Conservation (phyloP, 352 stramenopile genomes). For the Phytopythium montanum region DNA sequence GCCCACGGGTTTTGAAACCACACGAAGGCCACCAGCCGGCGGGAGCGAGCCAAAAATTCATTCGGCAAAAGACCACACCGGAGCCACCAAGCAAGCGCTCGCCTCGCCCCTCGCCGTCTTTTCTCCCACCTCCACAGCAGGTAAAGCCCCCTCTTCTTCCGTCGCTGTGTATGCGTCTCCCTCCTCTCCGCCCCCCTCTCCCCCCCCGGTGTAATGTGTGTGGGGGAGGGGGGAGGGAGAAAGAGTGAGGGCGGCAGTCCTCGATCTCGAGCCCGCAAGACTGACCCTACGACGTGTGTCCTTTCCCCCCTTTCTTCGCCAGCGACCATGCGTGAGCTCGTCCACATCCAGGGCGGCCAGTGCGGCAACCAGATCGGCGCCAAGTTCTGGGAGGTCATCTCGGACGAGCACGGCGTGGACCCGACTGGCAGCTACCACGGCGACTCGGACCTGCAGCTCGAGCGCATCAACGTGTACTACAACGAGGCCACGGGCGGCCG, state of each 20-base stretch:
- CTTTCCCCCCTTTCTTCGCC: background rate
- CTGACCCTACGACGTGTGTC: constrained; percentile 9
- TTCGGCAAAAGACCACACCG: constrained; percentile 85
- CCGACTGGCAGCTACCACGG: constrained; percentile 92
- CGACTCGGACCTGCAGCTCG: constrained; percentile 96
- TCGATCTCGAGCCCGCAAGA: constrained; percentile 4
- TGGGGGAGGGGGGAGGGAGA: background rate
- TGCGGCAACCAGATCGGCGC: constrained; percentile 99
- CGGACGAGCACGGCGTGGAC: constrained; percentile 95
- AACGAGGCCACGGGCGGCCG: constrained; percentile 97
- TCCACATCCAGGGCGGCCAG: constrained; percentile 98
- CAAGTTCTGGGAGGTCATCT: constrained; percentile 98
- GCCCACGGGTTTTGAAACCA: constrained; percentile 23
- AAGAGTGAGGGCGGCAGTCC: background rate
- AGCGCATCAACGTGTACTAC: constrained; percentile 99
- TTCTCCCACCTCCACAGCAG: constrained; percentile 42
- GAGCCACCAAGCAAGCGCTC: constrained; percentile 70
- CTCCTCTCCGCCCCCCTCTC: background rate
- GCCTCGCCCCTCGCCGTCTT: constrained; percentile 17
- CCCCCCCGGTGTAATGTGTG: too few species aligned
- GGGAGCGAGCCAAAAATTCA: constrained; percentile 54
- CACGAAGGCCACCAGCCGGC: constrained; percentile 7
- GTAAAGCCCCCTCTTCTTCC: constrained; percentile 12
- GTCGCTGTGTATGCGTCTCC: background rate
- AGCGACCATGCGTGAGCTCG: constrained; percentile 92